A percentile compares a stretch with the other conserved stretches of the same genome.
These are phyloP conservation scores for Talaromyces liani DNA, from an alignment of 495 filamentous ascomycete species.

Conservation along the genomic window DNA sequence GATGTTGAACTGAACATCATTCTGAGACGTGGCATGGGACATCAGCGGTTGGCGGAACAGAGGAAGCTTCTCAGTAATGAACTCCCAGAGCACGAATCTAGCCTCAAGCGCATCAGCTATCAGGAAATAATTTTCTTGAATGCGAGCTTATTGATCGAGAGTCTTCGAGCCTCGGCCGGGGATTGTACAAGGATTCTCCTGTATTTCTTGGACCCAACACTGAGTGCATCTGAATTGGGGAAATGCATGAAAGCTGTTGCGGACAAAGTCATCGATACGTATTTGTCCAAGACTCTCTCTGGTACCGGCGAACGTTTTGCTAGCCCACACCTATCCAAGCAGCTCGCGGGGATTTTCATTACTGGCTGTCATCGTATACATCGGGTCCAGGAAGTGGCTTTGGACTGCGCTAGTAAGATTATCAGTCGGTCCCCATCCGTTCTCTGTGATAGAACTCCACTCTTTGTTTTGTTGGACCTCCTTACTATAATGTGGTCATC, in stretches of 20 bases:
- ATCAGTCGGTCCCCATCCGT: conserved; percentile 78
- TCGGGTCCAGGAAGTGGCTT: conserved; percentile 78
- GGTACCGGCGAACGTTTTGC: conserved; percentile 69
- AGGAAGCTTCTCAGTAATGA: conserved; percentile 66
- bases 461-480: conserved; percentile 88
- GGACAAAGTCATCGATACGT: conserved; percentile 61
- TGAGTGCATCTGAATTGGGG: conserved; percentile 70
- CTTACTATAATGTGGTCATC: conserved; percentile 90
- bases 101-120: conserved; percentile 75
- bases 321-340: conserved; percentile 76
- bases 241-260: conserved; percentile 82
- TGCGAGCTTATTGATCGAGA: conserved; percentile 78
- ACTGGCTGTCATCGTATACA: conserved; percentile 89
- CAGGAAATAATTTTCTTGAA: conserved; percentile 86
- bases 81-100: conserved; percentile 63
- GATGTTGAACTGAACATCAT: conserved; percentile 94
- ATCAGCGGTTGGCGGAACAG: conserved; percentile 68
- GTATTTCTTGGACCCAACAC: conserved; percentile 87
- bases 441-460: conserved; percentile 77
- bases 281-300: conserved; percentile 61
- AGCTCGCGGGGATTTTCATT: conserved; percentile 75
- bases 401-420: conserved; percentile 73
- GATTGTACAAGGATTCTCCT: conserved; percentile 79
- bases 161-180: conserved; percentile 69
- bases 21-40: conserved; percentile 69